Percentiles rank a stretch among this genome's conserved stretches.
These are phyloP conservation scores for Oryza rufipogon DNA, from an alignment of 176 grass and related monocot species.

Conservation along the genomic window DNA sequence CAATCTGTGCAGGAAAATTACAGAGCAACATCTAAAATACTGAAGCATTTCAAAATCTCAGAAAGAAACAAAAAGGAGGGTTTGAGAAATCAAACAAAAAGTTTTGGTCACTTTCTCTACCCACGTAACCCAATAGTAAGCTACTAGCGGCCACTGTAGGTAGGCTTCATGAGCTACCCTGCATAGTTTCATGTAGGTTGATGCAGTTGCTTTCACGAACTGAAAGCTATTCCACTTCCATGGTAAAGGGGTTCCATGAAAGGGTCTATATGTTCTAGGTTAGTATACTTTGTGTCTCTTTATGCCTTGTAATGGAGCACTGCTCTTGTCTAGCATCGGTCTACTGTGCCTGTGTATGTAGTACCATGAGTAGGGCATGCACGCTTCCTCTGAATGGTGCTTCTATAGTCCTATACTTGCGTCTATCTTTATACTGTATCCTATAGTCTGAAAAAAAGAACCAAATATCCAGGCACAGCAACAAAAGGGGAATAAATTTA, in stretches of 20 bases:
- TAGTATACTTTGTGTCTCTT: background rate
- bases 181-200: conserved; percentile 16
- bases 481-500: background rate
- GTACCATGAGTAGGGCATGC: conserved; percentile 34
- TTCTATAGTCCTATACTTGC: conserved; percentile 33
- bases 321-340: background rate
- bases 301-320: conserved; percentile 30
- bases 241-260: conserved; percentile 23
- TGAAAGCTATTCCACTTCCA: conserved; percentile 28
- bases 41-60: background rate
- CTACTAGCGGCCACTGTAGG: background rate
- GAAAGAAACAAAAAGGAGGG: background rate
- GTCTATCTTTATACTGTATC: background rate
- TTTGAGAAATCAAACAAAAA: background rate
- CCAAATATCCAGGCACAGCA: background rate
- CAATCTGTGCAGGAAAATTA: conserved; percentile 50
- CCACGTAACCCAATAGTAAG: background rate
- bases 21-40: background rate
- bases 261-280: conserved; percentile 20
- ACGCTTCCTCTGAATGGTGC: conserved; percentile 25
- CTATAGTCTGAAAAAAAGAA: background rate
- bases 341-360: background rate
- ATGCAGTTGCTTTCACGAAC: conserved; percentile 22
- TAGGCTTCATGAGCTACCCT: conserved; percentile 24
- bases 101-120: background rate